phyloP scores from a whole-genome alignment of 164 flowering plant genomes.

The Warburgia ugandensis region DNA sequence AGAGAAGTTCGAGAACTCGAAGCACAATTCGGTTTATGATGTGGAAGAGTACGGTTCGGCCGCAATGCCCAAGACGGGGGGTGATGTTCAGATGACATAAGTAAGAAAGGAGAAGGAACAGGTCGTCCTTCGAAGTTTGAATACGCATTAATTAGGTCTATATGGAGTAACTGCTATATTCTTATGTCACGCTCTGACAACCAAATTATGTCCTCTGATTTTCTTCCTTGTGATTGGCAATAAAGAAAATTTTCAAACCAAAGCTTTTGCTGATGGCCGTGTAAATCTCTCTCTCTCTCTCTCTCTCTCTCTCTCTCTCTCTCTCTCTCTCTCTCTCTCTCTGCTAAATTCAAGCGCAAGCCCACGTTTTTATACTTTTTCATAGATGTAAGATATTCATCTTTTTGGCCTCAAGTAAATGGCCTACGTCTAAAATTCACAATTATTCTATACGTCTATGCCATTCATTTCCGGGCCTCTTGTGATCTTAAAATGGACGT shows the following conservation, averaged over 20 bases:
- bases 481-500: no score
- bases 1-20: conserved; percentile 39
- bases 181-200: neutral
- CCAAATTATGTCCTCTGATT: neutral
- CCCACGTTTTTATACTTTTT: no score
- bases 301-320: conserved; percentile 1
- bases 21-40: conserved; percentile 19
- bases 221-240: neutral
- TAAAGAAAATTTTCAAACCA: neutral
- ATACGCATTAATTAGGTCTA: no score
- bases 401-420: no score
- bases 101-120: no score
- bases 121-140: no score
- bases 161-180: neutral
- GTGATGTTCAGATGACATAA: conserved; percentile 23
- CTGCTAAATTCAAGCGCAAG: neutral
- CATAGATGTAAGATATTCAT: no score
- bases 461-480: no score
- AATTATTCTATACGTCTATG: no score
- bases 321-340: neutral
- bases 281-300: no score
- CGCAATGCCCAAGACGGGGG: conserved; percentile 9
- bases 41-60: conserved; percentile 24
- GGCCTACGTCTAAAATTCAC: no score
- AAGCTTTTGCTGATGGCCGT: no score